Percentiles rank a stretch among this genome's conserved stretches.
These are phyloP conservation scores for Tardiomyces depauwii DNA, from an alignment of 1,139 yeast genomes.

Conservation along the genomic window DNA sequence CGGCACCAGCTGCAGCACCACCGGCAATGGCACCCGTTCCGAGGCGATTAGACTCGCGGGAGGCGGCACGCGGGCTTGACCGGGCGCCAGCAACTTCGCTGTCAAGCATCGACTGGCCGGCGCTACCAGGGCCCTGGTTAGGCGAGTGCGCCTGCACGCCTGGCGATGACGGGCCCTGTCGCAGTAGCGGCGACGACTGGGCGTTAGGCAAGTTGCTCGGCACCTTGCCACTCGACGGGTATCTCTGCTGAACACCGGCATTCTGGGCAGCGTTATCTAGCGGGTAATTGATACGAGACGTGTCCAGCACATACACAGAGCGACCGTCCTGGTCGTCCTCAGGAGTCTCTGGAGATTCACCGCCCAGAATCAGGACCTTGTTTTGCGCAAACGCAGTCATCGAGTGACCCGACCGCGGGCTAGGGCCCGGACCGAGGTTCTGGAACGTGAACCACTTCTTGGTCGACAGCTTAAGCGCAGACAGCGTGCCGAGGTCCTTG, in stretches of 20 bases:
- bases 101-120: conserved; percentile 1
- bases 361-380: conserved; percentile 81
- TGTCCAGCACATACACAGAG: conserved; percentile 30
- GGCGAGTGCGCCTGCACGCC: neutral
- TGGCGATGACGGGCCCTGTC: neutral
- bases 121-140: neutral
- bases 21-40: conserved; percentile 2
- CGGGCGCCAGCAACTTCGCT: conserved; percentile 5
- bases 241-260: conserved; percentile 14
- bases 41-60: no score
- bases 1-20: conserved; percentile 7
- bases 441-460: conserved; percentile 63
- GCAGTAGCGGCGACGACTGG: neutral
- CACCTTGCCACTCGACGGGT: neutral
- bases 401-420: conserved; percentile 91
- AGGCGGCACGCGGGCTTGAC: neutral
- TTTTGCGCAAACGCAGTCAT: conserved; percentile 61
- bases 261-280: conserved; percentile 16
- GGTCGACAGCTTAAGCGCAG: conserved; percentile 66
- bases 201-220: neutral
- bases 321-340: conserved; percentile 21
- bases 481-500: conserved; percentile 52
- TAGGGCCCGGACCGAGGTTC: conserved; percentile 51
- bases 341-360: conserved; percentile 38
- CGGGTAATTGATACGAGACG: conserved; percentile 29